Base-by-base conservation (phyloP, 2,329 filamentous ascomycete species). In the Arthroderma sp. region DNA sequence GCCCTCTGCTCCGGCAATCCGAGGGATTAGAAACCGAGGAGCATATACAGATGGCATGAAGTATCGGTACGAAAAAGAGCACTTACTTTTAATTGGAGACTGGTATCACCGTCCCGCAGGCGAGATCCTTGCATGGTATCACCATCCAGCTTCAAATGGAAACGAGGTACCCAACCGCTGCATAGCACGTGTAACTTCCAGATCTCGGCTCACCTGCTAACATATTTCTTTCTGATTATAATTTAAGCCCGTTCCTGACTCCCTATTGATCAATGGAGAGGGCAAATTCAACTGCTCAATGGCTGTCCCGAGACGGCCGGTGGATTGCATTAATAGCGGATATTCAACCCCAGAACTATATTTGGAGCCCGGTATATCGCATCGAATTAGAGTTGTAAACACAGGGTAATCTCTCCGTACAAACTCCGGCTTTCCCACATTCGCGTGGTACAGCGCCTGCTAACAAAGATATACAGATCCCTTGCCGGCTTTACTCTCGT, bases 31-130 rank as follows among this genome's bases (percentile, higher is more conserved):
- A 47, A 5, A 50, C 57, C 7, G 46, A 47, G 6, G 52, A 50
- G 3, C 45, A 50, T 5, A 42, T 51, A n/a, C 42, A 4, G 40
- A 47, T 4, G 37, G 31, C 11, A 15, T 49, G 5, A 50, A 40
- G 37, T 55, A 55, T 45, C 40, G 43, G 1, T 65, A 63, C 44
- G 55, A 64, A 3, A 58, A 64, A 34, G 70, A 72, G 37, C 40
- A 67, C 6, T 49, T 72, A 8, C 54, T 73, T n/a, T 53, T 73
- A 9, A 56, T 71, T 33, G 68, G 69, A 5, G 70, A 73, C 50
- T 72, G 69, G 69, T 73, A 72, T 51, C 69, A 72, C 53, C 57
- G 60, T 9, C 52, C 59, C 22, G 64, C 65, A 2, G 48, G 50
- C 4, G 60, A 70, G 11, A 62, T 70, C 31, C 53, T 70, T 5